Base-by-base conservation (phyloP, 129 eudicot genomes). In the Escallonia rubra region DNA sequence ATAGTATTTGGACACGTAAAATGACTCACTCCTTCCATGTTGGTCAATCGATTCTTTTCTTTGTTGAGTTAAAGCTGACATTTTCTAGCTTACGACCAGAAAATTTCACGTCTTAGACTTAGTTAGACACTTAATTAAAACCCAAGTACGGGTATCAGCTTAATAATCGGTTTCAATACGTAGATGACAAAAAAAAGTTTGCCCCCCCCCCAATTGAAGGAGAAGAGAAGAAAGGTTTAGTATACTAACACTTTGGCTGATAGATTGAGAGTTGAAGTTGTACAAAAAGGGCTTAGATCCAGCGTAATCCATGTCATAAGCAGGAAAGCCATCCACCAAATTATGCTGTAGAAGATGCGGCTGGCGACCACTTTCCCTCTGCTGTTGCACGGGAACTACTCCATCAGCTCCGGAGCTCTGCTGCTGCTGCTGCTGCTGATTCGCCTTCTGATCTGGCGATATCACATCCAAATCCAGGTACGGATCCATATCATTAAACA, bases 191-290 rank as follows among this genome's bases (percentile, higher is more conserved):
- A 23, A 23, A 23, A 23, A 23, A 23, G 34, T 23, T 23, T 23
- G 34, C 34, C 34, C 34, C 34, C 34, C 0, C 0, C 34, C 34
- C 34, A 23, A 23, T 23, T 23, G 34, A 0, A 34, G 2, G 8
- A 4, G 3, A 1, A 57, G 43, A 44, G 38, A 42, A 42, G 16
- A 34, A 8, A 64, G 8, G 14, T 10, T 10, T 40, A 9, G 39
- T 46, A 66, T 55, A 75, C 98, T 38, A 88, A 92, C 98, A 59
- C 96, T 92, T 74, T 92, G 96, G 84, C 96, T 92, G 55, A 92
- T 72, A 50, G 95, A 86, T 65, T 89, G 98, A 59, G 95, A 68
- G 44, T 66, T 73, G 85, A 86, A 90, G 58, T 86, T 85, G 77
- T 82, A 85, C 85, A 88, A 46, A 39, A 78, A 83, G 15, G 97